phyloP scores from a whole-genome alignment of 495 filamentous ascomycete genomes.

The Talaromyces liani region DNA sequence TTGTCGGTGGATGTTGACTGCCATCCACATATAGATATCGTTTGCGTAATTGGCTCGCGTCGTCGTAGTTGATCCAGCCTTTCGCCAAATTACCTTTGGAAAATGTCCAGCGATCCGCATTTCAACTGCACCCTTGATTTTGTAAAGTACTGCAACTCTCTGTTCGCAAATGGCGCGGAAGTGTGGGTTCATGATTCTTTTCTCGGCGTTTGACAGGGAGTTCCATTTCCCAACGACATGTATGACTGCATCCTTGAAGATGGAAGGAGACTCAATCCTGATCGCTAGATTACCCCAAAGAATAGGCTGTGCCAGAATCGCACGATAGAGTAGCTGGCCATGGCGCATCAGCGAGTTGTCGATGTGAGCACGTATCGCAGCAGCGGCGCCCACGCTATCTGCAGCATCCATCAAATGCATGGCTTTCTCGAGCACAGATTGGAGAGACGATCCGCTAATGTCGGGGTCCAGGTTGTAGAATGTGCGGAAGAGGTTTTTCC shows the following conservation, averaged over 20 bases:
- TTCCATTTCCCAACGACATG: constrained; percentile 40
- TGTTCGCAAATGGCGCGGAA: constrained; percentile 7
- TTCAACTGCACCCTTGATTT: constrained; percentile 19
- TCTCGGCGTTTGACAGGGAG: constrained; percentile 11
- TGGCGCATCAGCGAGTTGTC: constrained; percentile 32
- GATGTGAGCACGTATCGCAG: constrained; percentile 27
- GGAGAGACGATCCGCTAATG: constrained; percentile 19
- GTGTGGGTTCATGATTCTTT: constrained; percentile 9
- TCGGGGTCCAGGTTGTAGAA: constrained; percentile 28
- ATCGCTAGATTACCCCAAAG: constrained; percentile 33
- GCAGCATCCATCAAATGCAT: constrained; percentile 32
- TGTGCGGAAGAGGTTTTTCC: constrained; percentile 32
- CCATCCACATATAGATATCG: constrained; percentile 27
- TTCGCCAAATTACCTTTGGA: constrained; percentile 13
- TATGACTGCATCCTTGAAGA: constrained; percentile 41
- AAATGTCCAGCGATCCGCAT: constrained; percentile 15
- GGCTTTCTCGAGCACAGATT: constrained; percentile 18
- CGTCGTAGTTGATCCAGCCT: not conserved
- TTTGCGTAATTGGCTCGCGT: constrained; percentile 16
- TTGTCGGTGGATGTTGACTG: constrained; percentile 20
- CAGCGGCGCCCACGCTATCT: constrained; percentile 27
- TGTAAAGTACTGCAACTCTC: constrained; percentile 19
- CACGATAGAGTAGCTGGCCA: constrained; percentile 28
- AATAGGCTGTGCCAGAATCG: constrained; percentile 28
- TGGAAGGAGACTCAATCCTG: constrained; percentile 29